Percentiles rank a stretch among this genome's conserved stretches.
Conservation (phyloP, 495 filamentous ascomycete genomes). For the Penicillium soppii region DNA sequence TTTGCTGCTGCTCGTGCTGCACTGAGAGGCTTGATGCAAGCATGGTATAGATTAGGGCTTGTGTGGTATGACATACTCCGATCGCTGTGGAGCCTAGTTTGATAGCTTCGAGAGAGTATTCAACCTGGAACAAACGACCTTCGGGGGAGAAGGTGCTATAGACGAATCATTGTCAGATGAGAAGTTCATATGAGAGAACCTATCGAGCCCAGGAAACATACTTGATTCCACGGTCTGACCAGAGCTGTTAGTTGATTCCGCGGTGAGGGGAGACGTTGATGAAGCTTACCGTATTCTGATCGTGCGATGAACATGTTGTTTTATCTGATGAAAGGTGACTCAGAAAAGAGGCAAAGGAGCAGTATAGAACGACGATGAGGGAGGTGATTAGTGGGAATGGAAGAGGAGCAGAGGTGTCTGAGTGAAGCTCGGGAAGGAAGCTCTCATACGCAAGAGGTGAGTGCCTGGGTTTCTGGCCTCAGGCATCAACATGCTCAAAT, state of each 20-base stretch:
- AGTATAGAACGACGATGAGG: conserved; percentile 9
- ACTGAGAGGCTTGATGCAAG: conserved; percentile 3
- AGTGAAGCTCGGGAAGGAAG: conserved; percentile 37
- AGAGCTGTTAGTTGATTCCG: conserved; percentile 33
- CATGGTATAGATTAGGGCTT: not conserved
- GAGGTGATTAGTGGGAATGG: conserved; percentile 11
- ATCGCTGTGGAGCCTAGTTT: conserved; percentile 98
- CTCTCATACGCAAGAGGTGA: conserved; percentile 43
- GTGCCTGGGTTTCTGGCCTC: conserved; percentile 34
- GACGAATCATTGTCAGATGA: conserved; percentile 28
- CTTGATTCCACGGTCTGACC: conserved; percentile 97
- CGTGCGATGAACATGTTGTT: conserved; percentile 97
- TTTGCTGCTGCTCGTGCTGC: not conserved
- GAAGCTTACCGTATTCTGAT: conserved; percentile 93
- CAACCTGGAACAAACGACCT: conserved; percentile 99
- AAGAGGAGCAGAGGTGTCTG: conserved; percentile 25
- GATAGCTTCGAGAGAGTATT: conserved; percentile 99
- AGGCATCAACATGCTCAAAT: conserved; percentile 27
- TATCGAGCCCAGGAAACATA: conserved; percentile 45
- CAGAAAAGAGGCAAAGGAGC: conserved; percentile 2
- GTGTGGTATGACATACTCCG: conserved; percentile 59
- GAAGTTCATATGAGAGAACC: not conserved
- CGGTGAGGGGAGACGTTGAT: conserved; percentile 19
- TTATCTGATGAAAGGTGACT: conserved; percentile 14
- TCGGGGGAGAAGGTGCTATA: conserved; percentile 98